A percentile compares a stretch with the other conserved stretches of the same genome.
phyloP scores from a whole-genome alignment of 2,329 filamentous ascomycete species.

The Fusarium abutilonis region DNA sequence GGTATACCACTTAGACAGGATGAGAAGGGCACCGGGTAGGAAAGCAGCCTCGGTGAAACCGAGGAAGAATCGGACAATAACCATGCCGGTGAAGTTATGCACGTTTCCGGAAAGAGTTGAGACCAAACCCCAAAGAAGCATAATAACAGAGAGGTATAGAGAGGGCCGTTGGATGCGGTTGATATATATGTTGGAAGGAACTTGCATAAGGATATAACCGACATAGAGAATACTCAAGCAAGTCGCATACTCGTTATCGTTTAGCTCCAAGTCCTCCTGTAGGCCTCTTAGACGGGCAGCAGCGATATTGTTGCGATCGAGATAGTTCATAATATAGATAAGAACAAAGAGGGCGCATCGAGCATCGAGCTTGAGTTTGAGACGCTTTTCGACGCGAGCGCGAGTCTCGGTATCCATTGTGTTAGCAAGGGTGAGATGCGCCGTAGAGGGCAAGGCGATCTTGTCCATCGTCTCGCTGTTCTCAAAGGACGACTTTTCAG shows the following conservation, averaged over 20 bases:
- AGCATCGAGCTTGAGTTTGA: background rate
- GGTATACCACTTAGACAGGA: constrained; percentile 54
- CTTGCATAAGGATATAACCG: constrained; percentile 51
- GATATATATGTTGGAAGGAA: constrained; percentile 51
- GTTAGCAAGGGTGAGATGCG: constrained; percentile 1
- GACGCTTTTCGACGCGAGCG: constrained; percentile 2
- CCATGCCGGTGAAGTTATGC: constrained; percentile 46
- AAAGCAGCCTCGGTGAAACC: constrained; percentile 66
- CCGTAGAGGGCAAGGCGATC: background rate
- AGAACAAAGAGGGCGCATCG: too few species aligned
- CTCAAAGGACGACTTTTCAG: constrained; percentile 8
- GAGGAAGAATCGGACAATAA: constrained; percentile 54
- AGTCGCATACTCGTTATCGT: constrained; percentile 52
- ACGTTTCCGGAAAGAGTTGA: constrained; percentile 55
- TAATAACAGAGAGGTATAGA: constrained; percentile 37
- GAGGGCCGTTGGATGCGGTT: constrained; percentile 27
- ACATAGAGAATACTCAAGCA: constrained; percentile 51
- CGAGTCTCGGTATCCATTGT: constrained; percentile 12
- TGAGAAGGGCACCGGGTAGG: constrained; percentile 58
- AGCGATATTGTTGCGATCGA: constrained; percentile 48
- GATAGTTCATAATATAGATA: constrained; percentile 51
- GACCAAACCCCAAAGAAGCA: constrained; percentile 42
- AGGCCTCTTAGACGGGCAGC: constrained; percentile 40
- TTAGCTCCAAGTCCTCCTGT: constrained; percentile 52
- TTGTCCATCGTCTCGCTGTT: constrained; percentile 5